phyloP scores from a whole-genome alignment of 192 early-diverging fungal genomes.

The Rhizoclosmatium globosum region DNA sequence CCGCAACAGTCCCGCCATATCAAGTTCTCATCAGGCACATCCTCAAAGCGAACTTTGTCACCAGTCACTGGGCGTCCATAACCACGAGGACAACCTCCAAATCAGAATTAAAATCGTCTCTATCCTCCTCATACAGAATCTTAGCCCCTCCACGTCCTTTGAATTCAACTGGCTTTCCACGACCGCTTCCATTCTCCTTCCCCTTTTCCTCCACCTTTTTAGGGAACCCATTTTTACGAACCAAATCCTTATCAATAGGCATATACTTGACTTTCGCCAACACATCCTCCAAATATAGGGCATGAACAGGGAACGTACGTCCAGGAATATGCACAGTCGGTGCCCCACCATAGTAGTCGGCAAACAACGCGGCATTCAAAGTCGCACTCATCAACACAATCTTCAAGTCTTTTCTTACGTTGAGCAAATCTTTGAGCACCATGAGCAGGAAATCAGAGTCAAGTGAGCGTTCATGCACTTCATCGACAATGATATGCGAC shows the following conservation, averaged over 20 bases:
- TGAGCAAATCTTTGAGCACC: conserved; percentile 70
- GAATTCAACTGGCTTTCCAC: neutral
- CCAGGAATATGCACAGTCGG: conserved; percentile 66
- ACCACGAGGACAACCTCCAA: neutral
- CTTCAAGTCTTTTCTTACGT: conserved; percentile 59
- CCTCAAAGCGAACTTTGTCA: neutral
- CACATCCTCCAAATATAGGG: conserved; percentile 68
- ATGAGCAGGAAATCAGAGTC: conserved; percentile 83
- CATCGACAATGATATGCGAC: conserved; percentile 77
- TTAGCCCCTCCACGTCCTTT: neutral
- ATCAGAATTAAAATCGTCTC: neutral
- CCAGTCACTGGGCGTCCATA: neutral
- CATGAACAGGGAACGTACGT: conserved; percentile 57
- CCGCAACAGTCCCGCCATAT: conserved; percentile 21
- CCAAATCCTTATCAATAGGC: conserved; percentile 52
- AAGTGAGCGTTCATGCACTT: conserved; percentile 83
- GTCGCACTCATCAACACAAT: conserved; percentile 92
- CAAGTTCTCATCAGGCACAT: conserved; percentile 42
- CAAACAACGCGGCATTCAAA: conserved; percentile 79
- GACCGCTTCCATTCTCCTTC: neutral
- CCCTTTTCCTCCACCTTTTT: neutral
- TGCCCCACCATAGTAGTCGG: conserved; percentile 72
- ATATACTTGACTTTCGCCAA: conserved; percentile 55
- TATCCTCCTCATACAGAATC: neutral
- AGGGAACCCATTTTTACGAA: neutral